Evolutionary conservation across 495 filamentous ascomycete species (phyloP).

Genomic region (Penicillium herquei): DNA sequence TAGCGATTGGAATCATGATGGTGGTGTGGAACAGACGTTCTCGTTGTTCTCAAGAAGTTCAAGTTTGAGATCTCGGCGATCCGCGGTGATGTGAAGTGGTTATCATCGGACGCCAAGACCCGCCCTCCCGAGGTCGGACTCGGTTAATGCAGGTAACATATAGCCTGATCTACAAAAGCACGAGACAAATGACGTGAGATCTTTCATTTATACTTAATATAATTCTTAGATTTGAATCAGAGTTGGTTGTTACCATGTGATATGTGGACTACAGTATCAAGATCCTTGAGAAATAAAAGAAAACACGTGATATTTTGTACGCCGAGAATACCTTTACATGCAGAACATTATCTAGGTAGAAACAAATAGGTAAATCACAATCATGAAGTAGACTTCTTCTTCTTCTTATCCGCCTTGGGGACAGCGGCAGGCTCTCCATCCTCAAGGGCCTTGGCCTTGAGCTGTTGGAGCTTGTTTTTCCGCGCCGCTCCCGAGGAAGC

Average conservation of each 20-base stretch:
- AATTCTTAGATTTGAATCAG: no score
- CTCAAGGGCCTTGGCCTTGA: constrained; percentile 48
- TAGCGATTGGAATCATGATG: constrained; percentile 43
- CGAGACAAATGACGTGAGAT: constrained; percentile 1
- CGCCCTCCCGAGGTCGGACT: constrained; percentile 41
- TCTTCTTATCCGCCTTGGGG: constrained; percentile 39
- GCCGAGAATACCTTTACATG: constrained; percentile 37
- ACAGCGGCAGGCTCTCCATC: constrained; percentile 32
- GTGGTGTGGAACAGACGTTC: constrained; percentile 10
- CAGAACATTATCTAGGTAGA: constrained; percentile 32
- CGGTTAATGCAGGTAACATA: constrained; percentile 36
- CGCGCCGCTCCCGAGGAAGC: constrained; percentile 51
- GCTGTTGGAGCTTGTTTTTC: constrained; percentile 58
- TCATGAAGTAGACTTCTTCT: constrained; percentile 46
- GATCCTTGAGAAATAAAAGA: constrained; percentile 11
- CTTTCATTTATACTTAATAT: no score
- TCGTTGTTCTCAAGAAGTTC: constrained; percentile 10
- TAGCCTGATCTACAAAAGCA: constrained; percentile 14
- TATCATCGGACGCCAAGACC: constrained; percentile 33
- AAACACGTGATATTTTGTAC: constrained; percentile 40
- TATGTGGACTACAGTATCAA: no score
- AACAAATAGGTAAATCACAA: constrained; percentile 9
- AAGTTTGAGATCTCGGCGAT: constrained; percentile 28
- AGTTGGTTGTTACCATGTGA: no score
- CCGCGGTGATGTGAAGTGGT: constrained; percentile 29